Base-by-base conservation (phyloP, 2,329 filamentous ascomycete species). In the Verticillium albo-atrum region DNA sequence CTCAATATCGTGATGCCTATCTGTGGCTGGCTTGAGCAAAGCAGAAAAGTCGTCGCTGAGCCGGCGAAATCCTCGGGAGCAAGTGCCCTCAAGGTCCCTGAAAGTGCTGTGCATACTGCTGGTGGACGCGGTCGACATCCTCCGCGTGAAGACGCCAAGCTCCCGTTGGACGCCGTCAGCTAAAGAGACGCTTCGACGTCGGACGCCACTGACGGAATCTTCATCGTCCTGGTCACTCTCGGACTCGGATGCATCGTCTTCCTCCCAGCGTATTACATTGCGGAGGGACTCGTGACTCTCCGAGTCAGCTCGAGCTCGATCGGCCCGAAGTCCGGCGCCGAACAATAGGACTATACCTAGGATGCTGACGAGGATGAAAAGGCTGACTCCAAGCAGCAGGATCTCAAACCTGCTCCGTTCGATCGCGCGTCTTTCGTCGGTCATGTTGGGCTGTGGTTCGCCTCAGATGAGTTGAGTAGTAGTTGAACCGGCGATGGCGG, bases 351-450 rank as follows among this genome's bases (percentile, higher is more conserved):
- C 57, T n/a, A 71, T 60, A 25, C 66, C 67, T 17, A 77, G 64
- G 6, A 72, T 61, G 17, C 63, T 65, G 17, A 75, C 72, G 27
- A 76, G 67, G 17, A 71, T 50, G 35, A 76, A 62, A 52, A 72
- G 68, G 14, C 67, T 68, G 15, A 67, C 59, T 14, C 74, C 71
- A 27, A 77, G 62, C 27, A 74, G 62, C 37, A 70, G 56, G 52
- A 76, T 73, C 62, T 76, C 72, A 35, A 72, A 59, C 51, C 67
- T 67, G 58, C 63, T 68, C 34, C 68, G 62, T n/a, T 72, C 68
- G 50, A 70, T n/a, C 10, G 10, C 42, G n/a, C 20, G 42, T 23
- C 4, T 59, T 4, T 57, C 17, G 30, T 42, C 20, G 23, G 4
- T 15, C 58, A n/a, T 23, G 15, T 15, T 54, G 32, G 15, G 27